Conservation (phyloP, 2,329 filamentous ascomycete species). For the Huntiella omanensis region DNA sequence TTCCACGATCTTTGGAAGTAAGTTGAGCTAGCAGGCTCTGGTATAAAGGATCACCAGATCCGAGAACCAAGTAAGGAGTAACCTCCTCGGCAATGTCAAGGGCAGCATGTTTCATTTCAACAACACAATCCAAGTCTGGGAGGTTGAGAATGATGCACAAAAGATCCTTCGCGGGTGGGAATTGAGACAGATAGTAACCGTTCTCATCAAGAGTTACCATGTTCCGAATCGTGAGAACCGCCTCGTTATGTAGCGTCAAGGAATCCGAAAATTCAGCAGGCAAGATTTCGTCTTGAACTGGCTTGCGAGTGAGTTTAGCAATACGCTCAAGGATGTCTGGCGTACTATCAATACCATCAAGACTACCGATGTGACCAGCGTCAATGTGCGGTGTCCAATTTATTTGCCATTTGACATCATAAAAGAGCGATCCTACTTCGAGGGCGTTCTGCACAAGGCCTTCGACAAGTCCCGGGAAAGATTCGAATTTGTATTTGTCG, state of each 20-base stretch:
- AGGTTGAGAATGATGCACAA: constrained; percentile 67
- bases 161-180: constrained; percentile 60
- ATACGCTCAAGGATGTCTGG: constrained; percentile 47
- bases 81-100: constrained; percentile 84
- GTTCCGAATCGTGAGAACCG: constrained; percentile 73
- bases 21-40: constrained; percentile 48
- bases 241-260: constrained; percentile 65
- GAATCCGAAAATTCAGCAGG: constrained; percentile 50
- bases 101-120: constrained; percentile 77
- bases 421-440: constrained; percentile 60
- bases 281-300: constrained; percentile 51
- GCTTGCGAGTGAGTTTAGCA: constrained; percentile 35
- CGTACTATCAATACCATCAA: constrained; percentile 31
- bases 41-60: constrained; percentile 61
- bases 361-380: constrained; percentile 31
- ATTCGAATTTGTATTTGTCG: constrained; percentile 89
- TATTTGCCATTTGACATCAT: constrained; percentile 64
- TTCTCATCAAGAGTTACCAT: constrained; percentile 93
- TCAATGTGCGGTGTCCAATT: constrained; percentile 36
- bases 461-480: constrained; percentile 75
- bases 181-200: constrained; percentile 58
- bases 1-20: constrained; percentile 56
- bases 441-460: constrained; percentile 71
- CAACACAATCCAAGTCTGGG: constrained; percentile 49
- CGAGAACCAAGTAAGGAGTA: constrained; percentile 60